Evolutionary conservation across 345 rosid species (phyloP), one percentile per base, ranked within the genome.

Genomic region (Acer saccharum): DNA sequence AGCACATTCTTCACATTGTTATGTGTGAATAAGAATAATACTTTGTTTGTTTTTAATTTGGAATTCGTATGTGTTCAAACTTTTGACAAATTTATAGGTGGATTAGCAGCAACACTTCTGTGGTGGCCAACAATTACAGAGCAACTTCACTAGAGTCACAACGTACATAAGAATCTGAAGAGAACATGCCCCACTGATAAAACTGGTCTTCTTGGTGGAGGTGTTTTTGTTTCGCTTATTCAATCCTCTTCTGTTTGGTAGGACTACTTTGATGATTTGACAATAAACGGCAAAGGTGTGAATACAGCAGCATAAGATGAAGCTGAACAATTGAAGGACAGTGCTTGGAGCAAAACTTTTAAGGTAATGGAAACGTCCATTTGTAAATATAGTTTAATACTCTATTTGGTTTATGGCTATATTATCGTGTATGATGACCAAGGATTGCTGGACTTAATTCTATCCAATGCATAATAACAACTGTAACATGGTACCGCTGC

Each of bases 201-300:
- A 82, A 89, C 97, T 23, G 97, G 94, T 66, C 83, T 90, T 65
- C 85, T 93, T 6, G 97, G 97, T 54, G 98, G 98, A 1, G 94
- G 94, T 29, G 97, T 97, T 7, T 92, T 92, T 79, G 84, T 90
- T 21, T 93, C 97, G 12, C 90, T 92, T 17, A 92, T 79, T 87
- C 97, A 14, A 81, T 92, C 55, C 90, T 90, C 75, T 89, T 93
- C 85, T 93, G 11, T 81, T 68, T 94, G 73, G 86, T 92, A 93
- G 87, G 97, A 92, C 82, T 92, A 88, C 89, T 90, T 92, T 72
- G 92, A 86, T 16, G 93, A 90, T 73, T 72, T 80, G 18, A 89
- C 78, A 57, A 63, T 72, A 68, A 71, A 76, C 21, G 32, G 4
- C 23, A 77, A 80, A 52, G 81, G 77, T 55, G 44, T 64, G 8